These are phyloP conservation scores for Umbilicaria muhlenbergii DNA, from an alignment of 495 filamentous ascomycete species.

Conservation along the genomic window DNA sequence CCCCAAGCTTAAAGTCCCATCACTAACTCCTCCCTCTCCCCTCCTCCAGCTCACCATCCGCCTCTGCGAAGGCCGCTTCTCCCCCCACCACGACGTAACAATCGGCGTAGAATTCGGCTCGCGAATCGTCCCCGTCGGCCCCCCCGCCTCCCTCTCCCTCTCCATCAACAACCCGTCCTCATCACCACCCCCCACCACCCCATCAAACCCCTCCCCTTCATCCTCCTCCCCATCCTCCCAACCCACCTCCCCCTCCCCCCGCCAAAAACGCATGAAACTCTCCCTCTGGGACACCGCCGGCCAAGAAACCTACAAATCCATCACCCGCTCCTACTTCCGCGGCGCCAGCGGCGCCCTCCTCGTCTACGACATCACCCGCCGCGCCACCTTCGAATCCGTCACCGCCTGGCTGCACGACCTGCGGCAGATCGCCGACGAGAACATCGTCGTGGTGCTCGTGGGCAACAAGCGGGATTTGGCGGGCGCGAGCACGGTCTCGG, in stretches of 20 bases:
- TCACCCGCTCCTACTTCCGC: conserved; percentile 90
- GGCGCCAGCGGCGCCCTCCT: conserved; percentile 51
- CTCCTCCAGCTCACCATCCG: conserved; percentile 56
- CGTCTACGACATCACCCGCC: conserved; percentile 85
- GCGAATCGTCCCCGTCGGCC: conserved; percentile 81
- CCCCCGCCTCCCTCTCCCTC: conserved; percentile 37
- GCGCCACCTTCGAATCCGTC: conserved; percentile 69
- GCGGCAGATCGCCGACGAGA: conserved; percentile 79
- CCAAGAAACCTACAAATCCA: conserved; percentile 91
- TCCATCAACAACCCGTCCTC: conserved; percentile 29
- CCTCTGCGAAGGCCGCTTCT: conserved; percentile 93
- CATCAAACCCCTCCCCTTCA: conserved; percentile 84
- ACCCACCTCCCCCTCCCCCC: conserved; percentile 25
- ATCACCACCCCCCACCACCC: conserved; percentile 27
- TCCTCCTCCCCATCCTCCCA: conserved; percentile 32
- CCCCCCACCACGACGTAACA: conserved; percentile 83
- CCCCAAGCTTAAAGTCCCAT: not conserved
- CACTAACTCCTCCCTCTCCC: conserved; percentile 9
- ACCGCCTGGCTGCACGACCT: conserved; percentile 88
- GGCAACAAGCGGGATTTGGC: conserved; percentile 88
- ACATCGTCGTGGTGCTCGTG: conserved; percentile 84
- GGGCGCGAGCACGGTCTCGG: conserved; percentile 16
- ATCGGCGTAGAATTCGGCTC: conserved; percentile 97
- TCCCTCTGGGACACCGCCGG: conserved; percentile 93
- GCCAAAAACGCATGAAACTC: conserved; percentile 56